Conservation (phyloP, 1,284 basidiomycete genomes). For the Ceratobasidium sp. region DNA sequence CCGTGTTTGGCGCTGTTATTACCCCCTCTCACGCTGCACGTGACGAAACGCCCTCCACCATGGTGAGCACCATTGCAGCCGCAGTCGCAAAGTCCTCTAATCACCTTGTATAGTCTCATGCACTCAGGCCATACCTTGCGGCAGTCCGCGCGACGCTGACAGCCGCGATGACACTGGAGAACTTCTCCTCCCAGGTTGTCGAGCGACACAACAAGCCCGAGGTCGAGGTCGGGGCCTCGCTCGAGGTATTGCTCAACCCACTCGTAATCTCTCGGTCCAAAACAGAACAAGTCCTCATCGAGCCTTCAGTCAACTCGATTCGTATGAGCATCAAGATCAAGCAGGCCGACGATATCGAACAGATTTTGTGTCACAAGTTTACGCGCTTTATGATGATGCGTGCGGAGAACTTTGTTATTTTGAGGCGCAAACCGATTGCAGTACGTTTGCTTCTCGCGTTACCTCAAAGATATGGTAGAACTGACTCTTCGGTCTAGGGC, state of each 20-base stretch:
- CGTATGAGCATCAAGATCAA: conserved; percentile 97
- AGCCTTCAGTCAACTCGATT: conserved; percentile 96
- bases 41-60: conserved; percentile 35
- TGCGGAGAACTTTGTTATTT: conserved; percentile 95
- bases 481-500: conserved; percentile 62
- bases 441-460: conserved; percentile 56
- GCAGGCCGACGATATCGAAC: conserved; percentile 98
- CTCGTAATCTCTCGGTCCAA: conserved; percentile 95
- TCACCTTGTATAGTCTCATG: conserved; percentile 57
- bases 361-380: conserved; percentile 97
- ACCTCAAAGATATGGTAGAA: neutral
- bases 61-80: conserved; percentile 16
- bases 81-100: neutral
- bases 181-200: conserved; percentile 97
- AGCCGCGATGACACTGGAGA: conserved; percentile 95
- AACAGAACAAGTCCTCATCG: conserved; percentile 95
- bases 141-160: conserved; percentile 95
- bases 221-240: conserved; percentile 87
- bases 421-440: conserved; percentile 91
- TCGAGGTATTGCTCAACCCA: conserved; percentile 93
- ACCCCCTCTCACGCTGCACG: conserved; percentile 12
- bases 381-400: conserved; percentile 99
- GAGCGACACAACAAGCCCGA: conserved; percentile 98
- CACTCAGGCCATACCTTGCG: conserved; percentile 91
- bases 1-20: neutral